Base-by-base conservation (phyloP, 2,329 filamentous ascomycete species). In the Colletotrichum gigasporum region DNA sequence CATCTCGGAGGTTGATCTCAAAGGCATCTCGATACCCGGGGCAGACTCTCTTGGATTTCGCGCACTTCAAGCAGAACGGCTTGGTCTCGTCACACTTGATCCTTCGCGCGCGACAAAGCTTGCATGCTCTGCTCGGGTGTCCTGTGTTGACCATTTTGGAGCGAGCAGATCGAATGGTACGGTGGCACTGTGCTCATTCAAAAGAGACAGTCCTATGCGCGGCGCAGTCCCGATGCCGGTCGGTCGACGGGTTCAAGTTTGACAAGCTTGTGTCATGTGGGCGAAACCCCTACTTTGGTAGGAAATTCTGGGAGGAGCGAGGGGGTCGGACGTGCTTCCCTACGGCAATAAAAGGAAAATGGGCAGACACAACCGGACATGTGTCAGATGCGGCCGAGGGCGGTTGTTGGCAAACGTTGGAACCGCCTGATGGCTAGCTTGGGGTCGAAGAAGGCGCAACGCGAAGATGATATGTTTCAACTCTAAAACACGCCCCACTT, bases 41-140 rank as follows among this genome's bases (percentile, higher is more conserved):
- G 35, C 66, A 68, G 7, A 57, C 59, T 18, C 66, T 62, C 37
- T 67, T 68, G 41, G 73, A 72, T 14, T 69, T 68, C 24, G 67
- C 69, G 68, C 77, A 79, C 63, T 77, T 74, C 28, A 69, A 52
- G 53, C 76, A 79, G 9, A 65, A 67, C 2, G 76, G 77, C 24
- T 70, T 71, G 30, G 67, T 69, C 68, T 78, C 76, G 58, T 79
- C 77, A 39, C 66, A 68, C 68, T 78, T 79, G 68, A 78, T 73
- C 65, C 75, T 74, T 16, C 76, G 71, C 30, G 72, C 67, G 16
- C 76, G 76, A 63, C 76, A 79, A 12, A 68, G 66, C 54, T 68
- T 66, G 64, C 66, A 68, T 5, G 66, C 66, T 30, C 54, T 47
- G 47, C 66, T 68, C 16, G 66, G 66, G 22, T 68, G 55, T 4